Base-by-base conservation (phyloP, 108 stramenopile genomes). In the Seminavis robusta region DNA sequence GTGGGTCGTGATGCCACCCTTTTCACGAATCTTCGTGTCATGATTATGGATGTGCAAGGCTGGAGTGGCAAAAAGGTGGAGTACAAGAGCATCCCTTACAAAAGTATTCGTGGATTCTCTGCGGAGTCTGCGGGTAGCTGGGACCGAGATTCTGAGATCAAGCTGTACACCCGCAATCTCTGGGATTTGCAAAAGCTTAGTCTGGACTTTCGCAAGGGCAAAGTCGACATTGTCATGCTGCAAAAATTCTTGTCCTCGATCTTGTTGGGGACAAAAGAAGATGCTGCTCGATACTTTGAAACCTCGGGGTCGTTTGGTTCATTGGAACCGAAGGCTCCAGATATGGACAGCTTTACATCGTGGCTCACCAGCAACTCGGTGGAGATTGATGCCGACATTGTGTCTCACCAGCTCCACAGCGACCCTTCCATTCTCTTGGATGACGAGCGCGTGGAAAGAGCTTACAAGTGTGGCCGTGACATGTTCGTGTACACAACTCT, bases 1-100 rank as follows among this genome's bases (percentile, higher is more conserved):
- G 59, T 74, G 33, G 85, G 81, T 19, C 73, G 81, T 21, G 85
- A 86, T 63, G 61, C 67, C 6, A 24, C 77, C 21, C 61, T 77
- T 6, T 67, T 86, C 55, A 56, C 80, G 60, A 50, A 61, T 71
- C 1, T 37, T 61, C 31, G 72, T 73, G 38, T 47, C 61, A 8
- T 66, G 71, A 61, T 69, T 3, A 50, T 71, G 15, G 65, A 71
- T 42, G 59, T 59, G 0, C 61, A 81, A 54, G 80, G 80, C 1
- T 47, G 79, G 50, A 67, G 63, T 46, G 85, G 85, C 6, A 67
- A 80, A 33, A 73, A 71, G 24, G 71, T 83, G 27, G 65, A 73
- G 40, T 83, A 81, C 51, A 69, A 54, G 41, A 67, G 65, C 34
- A 52, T 80, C 28, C n/a, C n/a, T n/a, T n/a, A n/a, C n/a, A n/a